Base-by-base conservation (phyloP, 805 yeast genomes). In the Lipomyces mesembrius region DNA sequence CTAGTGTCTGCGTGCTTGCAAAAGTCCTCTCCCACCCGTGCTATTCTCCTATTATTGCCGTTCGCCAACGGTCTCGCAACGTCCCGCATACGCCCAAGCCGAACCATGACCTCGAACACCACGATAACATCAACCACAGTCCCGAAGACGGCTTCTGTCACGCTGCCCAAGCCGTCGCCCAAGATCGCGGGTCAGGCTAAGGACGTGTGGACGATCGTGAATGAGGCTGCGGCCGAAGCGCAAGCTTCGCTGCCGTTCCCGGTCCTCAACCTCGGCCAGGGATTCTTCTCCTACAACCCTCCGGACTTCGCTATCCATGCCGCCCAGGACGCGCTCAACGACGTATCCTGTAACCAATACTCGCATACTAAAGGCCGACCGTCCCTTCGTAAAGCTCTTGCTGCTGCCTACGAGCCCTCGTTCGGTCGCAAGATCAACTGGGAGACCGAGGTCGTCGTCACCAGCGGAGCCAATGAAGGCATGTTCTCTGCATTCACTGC, bases 391-490 rank as follows among this genome's bases (percentile, higher is more conserved):
- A 81, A 87, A 51, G 88, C 94, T 9, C 77, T 95, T 56, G 84
- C 92, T 29, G 83, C 84, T 37, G 85, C 90, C 32, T 95, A 94
- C 79, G 81, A 91, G 27, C 87, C 89, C 57, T 83, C 83, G 57
- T 89, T 88, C 71, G 87, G 86, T 22, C 81, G 88, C 61, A 77
- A 80, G 32, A 79, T 92, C 25, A 82, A 83, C 32, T 82, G 85
- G 22, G 80, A 83, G 53, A 79, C 81, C 34, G 90, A 92, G 75
- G 82, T 95, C 54, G 86, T 88, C 64, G 88, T 94, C 52, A 91
- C 97, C 57, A 92, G 98, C 1, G 99, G 99, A 64, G 99, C 99
- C 57, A 95, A 95, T 75, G 98, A 95, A 79, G 74, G 98, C 49
- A 90, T 95, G 83, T 83, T 91, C 62, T 80, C 97, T 1, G 87